These are phyloP conservation scores for Murraya paniculata DNA, from an alignment of 345 rosid genomes.

Conservation along the genomic window DNA sequence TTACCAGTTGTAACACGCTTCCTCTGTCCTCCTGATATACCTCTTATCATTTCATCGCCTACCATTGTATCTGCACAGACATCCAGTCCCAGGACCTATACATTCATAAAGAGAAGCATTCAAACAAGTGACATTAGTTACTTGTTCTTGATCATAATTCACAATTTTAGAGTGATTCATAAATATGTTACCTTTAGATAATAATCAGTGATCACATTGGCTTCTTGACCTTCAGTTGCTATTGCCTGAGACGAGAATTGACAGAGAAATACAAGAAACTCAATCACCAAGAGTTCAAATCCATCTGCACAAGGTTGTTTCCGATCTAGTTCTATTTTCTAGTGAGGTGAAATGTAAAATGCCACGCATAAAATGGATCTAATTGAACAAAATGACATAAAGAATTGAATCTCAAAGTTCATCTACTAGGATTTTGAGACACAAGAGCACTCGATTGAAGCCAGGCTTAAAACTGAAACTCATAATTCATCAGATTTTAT, in stretches of 20 bases:
- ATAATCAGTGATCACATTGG: slow-evolving; percentile 54
- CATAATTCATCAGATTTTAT: not conserved
- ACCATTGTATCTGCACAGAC: slow-evolving; percentile 63
- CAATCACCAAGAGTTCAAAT: not conserved
- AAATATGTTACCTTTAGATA: slow-evolving; percentile 41
- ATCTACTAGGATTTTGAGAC: not conserved
- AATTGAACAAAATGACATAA: not conserved
- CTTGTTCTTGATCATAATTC: not conserved
- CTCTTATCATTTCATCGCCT: slow-evolving; percentile 61
- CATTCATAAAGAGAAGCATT: not conserved
- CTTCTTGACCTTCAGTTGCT: slow-evolving; percentile 46
- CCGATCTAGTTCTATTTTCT: not conserved
- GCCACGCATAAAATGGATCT: not conserved
- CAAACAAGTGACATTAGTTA: not conserved
- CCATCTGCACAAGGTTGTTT: not conserved
- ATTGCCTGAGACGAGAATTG: slow-evolving; percentile 37
- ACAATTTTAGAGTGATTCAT: not conserved
- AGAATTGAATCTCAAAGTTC: not conserved
- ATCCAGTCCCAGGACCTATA: slow-evolving; percentile 61
- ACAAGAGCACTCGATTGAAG: not conserved
- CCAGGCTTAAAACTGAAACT: not conserved
- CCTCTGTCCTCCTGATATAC: slow-evolving; percentile 71
- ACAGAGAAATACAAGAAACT: not conserved
- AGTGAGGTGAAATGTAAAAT: not conserved
- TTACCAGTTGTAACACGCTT: slow-evolving; percentile 73